Evolutionary conservation across 2,329 filamentous ascomycete species (phyloP).

Genomic region (Aspergillus sp.): DNA sequence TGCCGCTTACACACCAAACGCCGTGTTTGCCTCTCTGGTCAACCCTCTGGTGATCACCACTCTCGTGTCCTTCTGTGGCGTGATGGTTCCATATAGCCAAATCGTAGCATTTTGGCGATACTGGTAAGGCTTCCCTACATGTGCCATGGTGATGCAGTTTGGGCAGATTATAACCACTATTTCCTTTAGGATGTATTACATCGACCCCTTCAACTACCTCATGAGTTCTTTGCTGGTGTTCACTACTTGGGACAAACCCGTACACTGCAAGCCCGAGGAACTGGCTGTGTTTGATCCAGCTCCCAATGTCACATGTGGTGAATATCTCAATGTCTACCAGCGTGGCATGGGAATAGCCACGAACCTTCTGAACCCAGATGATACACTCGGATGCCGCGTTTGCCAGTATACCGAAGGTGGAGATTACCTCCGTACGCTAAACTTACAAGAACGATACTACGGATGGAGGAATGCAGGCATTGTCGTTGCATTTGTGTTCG

Average conservation of each 20-base stretch:
- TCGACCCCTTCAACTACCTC: slow-evolving; percentile 28
- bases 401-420: slow-evolving; percentile 56
- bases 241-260: slow-evolving; percentile 16
- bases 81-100: slow-evolving; percentile 23
- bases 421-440: slow-evolving; percentile 57
- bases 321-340: slow-evolving; percentile 55
- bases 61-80: slow-evolving; percentile 26
- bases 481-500: slow-evolving; percentile 6
- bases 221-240: slow-evolving; percentile 25
- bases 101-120: slow-evolving; percentile 28
- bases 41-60: slow-evolving; percentile 66
- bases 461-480: slow-evolving; percentile 9
- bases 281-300: slow-evolving; percentile 27
- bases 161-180: too few relatives aligned
- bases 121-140: slow-evolving; percentile 5
- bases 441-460: slow-evolving; percentile 25
- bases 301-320: slow-evolving; percentile 48
- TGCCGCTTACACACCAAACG: slow-evolving; percentile 63
- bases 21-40: slow-evolving; percentile 66
- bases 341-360: slow-evolving; percentile 40
- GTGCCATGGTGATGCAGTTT: too few relatives aligned
- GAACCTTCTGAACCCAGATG: slow-evolving; percentile 58
- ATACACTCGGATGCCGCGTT: slow-evolving; percentile 51
- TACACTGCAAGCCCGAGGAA: slow-evolving; percentile 19
- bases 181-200: slow-evolving; percentile 17